These are phyloP conservation scores for Fusarium duplospermum DNA, from an alignment of 2,329 filamentous ascomycete genomes.

Conservation along the genomic window DNA sequence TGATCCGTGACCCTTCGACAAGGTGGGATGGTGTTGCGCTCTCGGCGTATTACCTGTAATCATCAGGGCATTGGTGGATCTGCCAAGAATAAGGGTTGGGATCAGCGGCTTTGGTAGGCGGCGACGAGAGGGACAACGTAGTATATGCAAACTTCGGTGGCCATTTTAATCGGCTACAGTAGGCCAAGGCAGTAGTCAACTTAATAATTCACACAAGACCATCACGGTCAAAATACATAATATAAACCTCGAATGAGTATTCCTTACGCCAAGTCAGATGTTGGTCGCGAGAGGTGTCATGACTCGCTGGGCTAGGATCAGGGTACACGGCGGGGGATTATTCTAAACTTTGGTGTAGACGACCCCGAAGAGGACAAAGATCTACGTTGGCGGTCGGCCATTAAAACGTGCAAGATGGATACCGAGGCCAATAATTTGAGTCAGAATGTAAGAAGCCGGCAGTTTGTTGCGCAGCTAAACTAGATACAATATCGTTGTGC, in stretches of 20 bases:
- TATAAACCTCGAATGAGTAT: background rate
- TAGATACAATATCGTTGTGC: background rate
- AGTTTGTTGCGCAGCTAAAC: background rate
- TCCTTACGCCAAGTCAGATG: background rate
- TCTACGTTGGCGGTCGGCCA: constrained; percentile 14
- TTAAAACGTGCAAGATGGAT: constrained; percentile 19
- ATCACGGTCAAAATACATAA: background rate
- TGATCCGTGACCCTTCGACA: background rate
- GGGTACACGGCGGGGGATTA: background rate
- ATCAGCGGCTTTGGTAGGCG: background rate
- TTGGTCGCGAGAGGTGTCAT: background rate
- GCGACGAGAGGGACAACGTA: background rate
- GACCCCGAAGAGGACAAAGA: constrained; percentile 11
- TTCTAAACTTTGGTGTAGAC: constrained; percentile 1
- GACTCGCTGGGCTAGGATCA: background rate
- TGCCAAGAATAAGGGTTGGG: constrained; percentile 29
- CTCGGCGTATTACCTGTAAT: constrained; percentile 12
- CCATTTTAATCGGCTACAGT: background rate
- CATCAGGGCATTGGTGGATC: constrained; percentile 30
- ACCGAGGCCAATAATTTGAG: constrained; percentile 11
- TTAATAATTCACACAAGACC: background rate
- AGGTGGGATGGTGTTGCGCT: background rate
- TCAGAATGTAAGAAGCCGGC: background rate
- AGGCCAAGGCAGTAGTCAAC: background rate
- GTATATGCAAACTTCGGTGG: background rate